Base-by-base conservation (phyloP, 1,284 basidiomycete genomes). In the Sporisorium iseilematis-ciliati region DNA sequence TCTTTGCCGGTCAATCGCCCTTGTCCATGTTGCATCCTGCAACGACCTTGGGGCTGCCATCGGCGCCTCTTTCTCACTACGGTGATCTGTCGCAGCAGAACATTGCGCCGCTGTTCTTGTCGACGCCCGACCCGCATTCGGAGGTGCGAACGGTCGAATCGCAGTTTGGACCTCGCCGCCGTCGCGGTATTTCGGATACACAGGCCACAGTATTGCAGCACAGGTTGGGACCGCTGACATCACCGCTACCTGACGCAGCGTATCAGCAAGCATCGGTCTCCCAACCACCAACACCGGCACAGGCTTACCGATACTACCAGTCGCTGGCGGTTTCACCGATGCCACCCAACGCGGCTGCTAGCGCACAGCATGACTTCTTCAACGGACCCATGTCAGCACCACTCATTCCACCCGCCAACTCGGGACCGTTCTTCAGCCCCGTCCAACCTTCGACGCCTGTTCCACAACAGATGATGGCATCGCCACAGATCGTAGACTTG, bases 1-100 rank as follows among this genome's bases (percentile, higher is more conserved):
- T 76, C 52, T 76, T 71, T 58, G 65, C 74, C 21, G 74, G 68
- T 21, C 68, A 71, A 20, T 65, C 64, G 12, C 74, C 74, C 6
- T 33, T 76, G 20, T 76, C 74, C 12, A 65, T 76, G 65, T 43
- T 71, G 53, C 68, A 67, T 42, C 57, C 74, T 4, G 52, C 55
- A 2, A 60, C 57, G 12, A 55, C 50, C 7, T 48, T 64, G n/a
- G 63, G 57, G 31, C 20, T 71, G 25, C 64, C 73, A 12, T 46
- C 67, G 14, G 18, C 65, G 4, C 49, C 61, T 16, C 43, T 72
- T 26, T 23, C 63, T 7, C 66, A 70, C 56, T 58, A 75, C 25
- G 53, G 23, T 18, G 67, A 70, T 25, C 49, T 38, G 6, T 53
- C 67, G 31, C 66, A 55, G 20, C 56, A 65, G 8, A 42, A 61